These are phyloP conservation scores for Pseudogymnoascus sp. DNA, from an alignment of 2,329 filamentous ascomycete species.

Conservation along the genomic window DNA sequence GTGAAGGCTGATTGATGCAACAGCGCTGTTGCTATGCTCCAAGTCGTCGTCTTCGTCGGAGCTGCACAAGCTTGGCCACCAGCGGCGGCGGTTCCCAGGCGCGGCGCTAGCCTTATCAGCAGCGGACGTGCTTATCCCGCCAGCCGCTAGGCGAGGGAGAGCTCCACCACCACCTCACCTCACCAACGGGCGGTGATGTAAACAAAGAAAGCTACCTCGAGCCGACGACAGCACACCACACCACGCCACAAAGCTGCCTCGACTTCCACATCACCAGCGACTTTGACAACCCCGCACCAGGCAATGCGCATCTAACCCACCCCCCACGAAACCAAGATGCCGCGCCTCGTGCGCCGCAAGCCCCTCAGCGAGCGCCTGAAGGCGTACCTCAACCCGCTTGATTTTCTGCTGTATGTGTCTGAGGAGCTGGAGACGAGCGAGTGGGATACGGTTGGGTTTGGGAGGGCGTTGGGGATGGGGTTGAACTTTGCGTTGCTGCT, in stretches of 20 bases:
- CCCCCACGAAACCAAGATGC: constrained; percentile 42
- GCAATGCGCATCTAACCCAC: not conserved
- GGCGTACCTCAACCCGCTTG: constrained; percentile 74
- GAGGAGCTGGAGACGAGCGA: constrained; percentile 89
- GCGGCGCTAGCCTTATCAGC: not conserved
- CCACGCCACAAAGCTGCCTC: not conserved
- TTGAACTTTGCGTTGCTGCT: constrained; percentile 76
- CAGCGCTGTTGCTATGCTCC: not conserved
- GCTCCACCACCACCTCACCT: not conserved
- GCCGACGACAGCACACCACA: too few species aligned
- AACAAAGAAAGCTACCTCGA: too few species aligned
- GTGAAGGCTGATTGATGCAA: constrained; percentile 12
- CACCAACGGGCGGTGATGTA: not conserved
- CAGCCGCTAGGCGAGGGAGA: not conserved
- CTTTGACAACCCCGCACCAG: not conserved
- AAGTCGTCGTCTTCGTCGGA: not conserved
- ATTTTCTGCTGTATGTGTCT: constrained; percentile 82
- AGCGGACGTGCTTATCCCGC: not conserved
- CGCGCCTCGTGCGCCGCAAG: constrained; percentile 72
- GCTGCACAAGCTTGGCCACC: not conserved
- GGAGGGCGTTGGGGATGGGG: constrained; percentile 63
- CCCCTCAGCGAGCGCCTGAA: constrained; percentile 74
- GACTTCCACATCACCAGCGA: not conserved
- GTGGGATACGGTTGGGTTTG: constrained; percentile 76
- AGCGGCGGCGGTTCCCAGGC: not conserved